Evolutionary conservation across 345 rosid genomes (phyloP), one percentile per base, ranked within the genome.

Genomic region (Lagerstroemia speciosa): DNA sequence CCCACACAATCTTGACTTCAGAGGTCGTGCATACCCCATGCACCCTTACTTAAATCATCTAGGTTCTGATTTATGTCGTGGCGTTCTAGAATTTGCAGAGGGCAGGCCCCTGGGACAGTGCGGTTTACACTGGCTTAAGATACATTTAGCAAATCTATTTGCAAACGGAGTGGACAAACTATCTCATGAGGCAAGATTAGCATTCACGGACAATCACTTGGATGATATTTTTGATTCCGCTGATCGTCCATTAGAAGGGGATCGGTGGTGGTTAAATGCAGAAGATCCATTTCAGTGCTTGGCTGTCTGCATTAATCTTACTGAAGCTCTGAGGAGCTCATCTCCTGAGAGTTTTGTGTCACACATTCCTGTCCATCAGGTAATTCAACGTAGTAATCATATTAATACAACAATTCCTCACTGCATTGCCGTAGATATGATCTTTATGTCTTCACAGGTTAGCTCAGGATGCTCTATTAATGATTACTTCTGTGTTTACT

Each of bases 1-100:
- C 73, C 97, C 99, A 8, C 99, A 94, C 81, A 94, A 89, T 62
- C 81, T 94, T 77, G 97, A 94, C 80, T 94, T 94, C 77, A 89
- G 99, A 55, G 97, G 99, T 31, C 97, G 99, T 74, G 97, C 97
- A 45, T 94, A 94, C 69, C 99, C 99, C 53, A 91, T 94, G 96
- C 99, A 92, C 76, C 97, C 99, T 46, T 76, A 95, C 81, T 83
- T 95, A 70, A 92, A 92, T 72, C 99, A 92, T 84, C 98, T 95
- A 50, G 99, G 99, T 75, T 95, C 99, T 75, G 98, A 92, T 83
- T 72, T 92, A 37, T 95, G 99, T 67, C 97, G 98, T 68, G 99
- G 98, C 68, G 75, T 95, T 83, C 81, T 95, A 77, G 99, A 95
- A 80, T 92, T 90, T 76, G 87, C 93, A 15, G 97, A 89, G 79